Conservation (phyloP, 1,284 basidiomycete genomes). For the Entoloma clypeatum region DNA sequence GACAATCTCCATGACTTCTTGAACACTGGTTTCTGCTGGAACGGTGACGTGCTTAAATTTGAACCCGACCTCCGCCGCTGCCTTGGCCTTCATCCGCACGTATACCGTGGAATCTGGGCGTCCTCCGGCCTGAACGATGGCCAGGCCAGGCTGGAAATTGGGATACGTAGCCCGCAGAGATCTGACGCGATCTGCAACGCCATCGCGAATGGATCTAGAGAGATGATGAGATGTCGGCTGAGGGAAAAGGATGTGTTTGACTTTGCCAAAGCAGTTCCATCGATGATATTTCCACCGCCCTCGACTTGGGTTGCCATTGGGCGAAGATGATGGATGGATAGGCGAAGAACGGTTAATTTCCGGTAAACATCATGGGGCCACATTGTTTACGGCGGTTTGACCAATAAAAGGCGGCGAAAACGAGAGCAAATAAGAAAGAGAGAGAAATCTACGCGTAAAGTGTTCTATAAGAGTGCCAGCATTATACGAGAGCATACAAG, state of each 20-base stretch:
- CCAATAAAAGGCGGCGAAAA: constrained; percentile 7
- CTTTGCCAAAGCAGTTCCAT: constrained; percentile 89
- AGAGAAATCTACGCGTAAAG: neutral
- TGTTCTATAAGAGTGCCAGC: constrained; percentile 2
- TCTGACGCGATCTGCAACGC: constrained; percentile 65
- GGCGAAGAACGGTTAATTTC: constrained; percentile 25
- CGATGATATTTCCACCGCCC: constrained; percentile 70
- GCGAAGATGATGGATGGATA: constrained; percentile 40
- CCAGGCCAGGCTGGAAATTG: constrained; percentile 86
- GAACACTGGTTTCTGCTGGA: constrained; percentile 69
- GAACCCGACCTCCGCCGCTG: constrained; percentile 94
- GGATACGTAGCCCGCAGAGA: constrained; percentile 62
- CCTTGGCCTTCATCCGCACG: constrained; percentile 97
- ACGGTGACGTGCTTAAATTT: constrained; percentile 79
- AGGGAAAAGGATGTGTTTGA: constrained; percentile 35
- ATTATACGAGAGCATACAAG: constrained; percentile 16
- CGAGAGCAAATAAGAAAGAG: constrained; percentile 5
- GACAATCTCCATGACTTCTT: constrained; percentile 78
- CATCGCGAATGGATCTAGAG: constrained; percentile 72
- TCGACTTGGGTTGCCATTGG: constrained; percentile 62
- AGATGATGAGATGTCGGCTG: constrained; percentile 9
- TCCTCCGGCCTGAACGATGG: constrained; percentile 92
- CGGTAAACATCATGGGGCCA: constrained; percentile 18
- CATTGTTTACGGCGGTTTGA: constrained; percentile 28
- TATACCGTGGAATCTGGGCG: constrained; percentile 90